Evolutionary conservation across 768 basidiomycete species (phyloP).

Genomic region (Kwoniella mangroviensis): DNA sequence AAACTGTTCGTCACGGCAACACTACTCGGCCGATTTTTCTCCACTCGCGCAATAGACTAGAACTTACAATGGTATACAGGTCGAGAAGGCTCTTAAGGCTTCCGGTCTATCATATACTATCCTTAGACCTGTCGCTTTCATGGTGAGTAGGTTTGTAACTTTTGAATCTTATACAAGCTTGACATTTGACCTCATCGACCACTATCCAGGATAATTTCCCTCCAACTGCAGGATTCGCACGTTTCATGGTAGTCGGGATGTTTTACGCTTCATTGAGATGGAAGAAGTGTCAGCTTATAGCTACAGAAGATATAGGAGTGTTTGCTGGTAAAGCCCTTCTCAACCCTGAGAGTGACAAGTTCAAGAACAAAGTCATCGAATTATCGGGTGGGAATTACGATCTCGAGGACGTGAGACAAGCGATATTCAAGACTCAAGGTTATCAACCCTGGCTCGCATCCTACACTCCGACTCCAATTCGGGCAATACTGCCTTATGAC

Average conservation of each 20-base stretch:
- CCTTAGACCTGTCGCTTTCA: conserved; percentile 51
- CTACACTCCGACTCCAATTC: conserved; percentile 16
- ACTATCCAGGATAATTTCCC: conserved; percentile 44
- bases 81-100: conserved; percentile 59
- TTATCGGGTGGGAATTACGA: conserved; percentile 33
- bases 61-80: conserved; percentile 24
- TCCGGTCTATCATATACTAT: conserved; percentile 59
- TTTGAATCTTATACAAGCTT: neutral
- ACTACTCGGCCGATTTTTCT: too few species aligned
- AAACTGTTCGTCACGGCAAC: conserved; percentile 22
- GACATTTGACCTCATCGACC: too few species aligned
- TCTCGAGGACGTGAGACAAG: conserved; percentile 21
- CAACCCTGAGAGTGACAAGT: conserved; percentile 25
- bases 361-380: conserved; percentile 32
- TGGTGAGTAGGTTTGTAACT: conserved; percentile 10
- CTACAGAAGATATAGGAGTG: conserved; percentile 43
- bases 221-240: conserved; percentile 19
- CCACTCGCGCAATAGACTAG: too few species aligned
- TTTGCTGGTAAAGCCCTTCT: conserved; percentile 46
- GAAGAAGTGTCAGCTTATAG: conserved; percentile 34
- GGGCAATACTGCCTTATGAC: conserved; percentile 23
- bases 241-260: conserved; percentile 35
- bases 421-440: conserved; percentile 27
- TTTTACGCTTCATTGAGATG: conserved; percentile 34
- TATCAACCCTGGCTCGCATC: conserved; percentile 36